Evolutionary conservation across 208 protist genomes (phyloP), one percentile per base, ranked within the genome.

Genomic region (Leishmania amazonensis): DNA sequence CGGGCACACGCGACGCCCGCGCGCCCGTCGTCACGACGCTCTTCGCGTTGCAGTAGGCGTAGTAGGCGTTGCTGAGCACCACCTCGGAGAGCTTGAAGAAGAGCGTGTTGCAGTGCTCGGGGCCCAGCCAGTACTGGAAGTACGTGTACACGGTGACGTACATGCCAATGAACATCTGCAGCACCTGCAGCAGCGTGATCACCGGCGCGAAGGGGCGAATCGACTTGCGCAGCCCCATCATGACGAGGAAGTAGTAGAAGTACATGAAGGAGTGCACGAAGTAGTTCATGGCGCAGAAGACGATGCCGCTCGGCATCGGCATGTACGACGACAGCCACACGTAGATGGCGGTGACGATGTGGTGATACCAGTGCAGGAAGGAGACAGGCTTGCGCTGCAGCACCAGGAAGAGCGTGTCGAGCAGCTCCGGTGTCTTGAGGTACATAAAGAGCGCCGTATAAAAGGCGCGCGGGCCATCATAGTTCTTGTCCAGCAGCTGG

Each of bases 241-340:
- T 88, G 42, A 89, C 86, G 35, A 97, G 76, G 70, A 90, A 88
- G 82, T 98, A 99, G 88, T 98, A 99, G 5, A 93, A 92, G 88
- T 99, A 99, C 97, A 99, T 98, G 88, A 98, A 89, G 28, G 93
- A 83, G 87, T 99, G 98, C 21, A 99, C 96, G 42, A 19, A 57
- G 47, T 75, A 75, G 70, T 75, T 75, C 70, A 75, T 75, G 11
- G 45, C 17, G n/a, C 28, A 90, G 82, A 83, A 75, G 31, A 88
- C 91, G 81, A 89, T 89, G 47, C 85, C 81, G 77, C 83, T 85
- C 19, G 84, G 84, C 24, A 91, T 90, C 0, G 81, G 73, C 28
- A 78, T 53, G 70, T 85, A 79, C 15, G 88, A 95, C 0, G 94
- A 90, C 73, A 95, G 86, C 96, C 94, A 98, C 84, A 92, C 98